Conservation (phyloP, 192 early-diverging fungal species). For the Backusella circina region DNA sequence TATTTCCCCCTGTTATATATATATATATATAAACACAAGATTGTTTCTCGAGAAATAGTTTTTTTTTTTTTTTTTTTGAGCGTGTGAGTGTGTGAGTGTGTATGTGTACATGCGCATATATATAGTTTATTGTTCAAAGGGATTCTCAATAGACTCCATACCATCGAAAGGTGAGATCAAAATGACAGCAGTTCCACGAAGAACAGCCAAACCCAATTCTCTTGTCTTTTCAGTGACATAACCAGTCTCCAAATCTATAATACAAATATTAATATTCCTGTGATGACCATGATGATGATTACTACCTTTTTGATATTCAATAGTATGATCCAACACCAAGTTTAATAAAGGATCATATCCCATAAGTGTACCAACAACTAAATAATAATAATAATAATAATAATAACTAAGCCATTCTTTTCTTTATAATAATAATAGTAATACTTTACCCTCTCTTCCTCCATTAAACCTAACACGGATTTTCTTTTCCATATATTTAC, state of each 20-base stretch:
- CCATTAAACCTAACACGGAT: slow-evolving; percentile 92
- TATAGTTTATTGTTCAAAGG: slow-evolving; percentile 47
- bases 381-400: neutral
- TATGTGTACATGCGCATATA: neutral
- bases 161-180: slow-evolving; percentile 90
- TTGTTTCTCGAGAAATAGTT: neutral
- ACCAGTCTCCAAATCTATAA: slow-evolving; percentile 25
- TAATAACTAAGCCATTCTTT: neutral
- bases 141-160: slow-evolving; percentile 87
- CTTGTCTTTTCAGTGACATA: slow-evolving; percentile 52
- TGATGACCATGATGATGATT: too few species aligned
- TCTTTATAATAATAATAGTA: neutral
- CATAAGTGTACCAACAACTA: slow-evolving; percentile 88
- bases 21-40: neutral
- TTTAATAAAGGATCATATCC: slow-evolving; percentile 92
- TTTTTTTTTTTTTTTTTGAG: neutral
- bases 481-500: slow-evolving; percentile 91
- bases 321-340: slow-evolving; percentile 90
- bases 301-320: slow-evolving; percentile 78
- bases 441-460: slow-evolving; percentile 79
- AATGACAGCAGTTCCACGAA: slow-evolving; percentile 86
- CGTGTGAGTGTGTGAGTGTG: neutral
- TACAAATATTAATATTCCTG: neutral
- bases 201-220: slow-evolving; percentile 81
- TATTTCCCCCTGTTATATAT: neutral